Evolutionary conservation across 2,329 filamentous ascomycete genomes (phyloP).

Genomic region (Mycosphaerelloides madeirae): DNA sequence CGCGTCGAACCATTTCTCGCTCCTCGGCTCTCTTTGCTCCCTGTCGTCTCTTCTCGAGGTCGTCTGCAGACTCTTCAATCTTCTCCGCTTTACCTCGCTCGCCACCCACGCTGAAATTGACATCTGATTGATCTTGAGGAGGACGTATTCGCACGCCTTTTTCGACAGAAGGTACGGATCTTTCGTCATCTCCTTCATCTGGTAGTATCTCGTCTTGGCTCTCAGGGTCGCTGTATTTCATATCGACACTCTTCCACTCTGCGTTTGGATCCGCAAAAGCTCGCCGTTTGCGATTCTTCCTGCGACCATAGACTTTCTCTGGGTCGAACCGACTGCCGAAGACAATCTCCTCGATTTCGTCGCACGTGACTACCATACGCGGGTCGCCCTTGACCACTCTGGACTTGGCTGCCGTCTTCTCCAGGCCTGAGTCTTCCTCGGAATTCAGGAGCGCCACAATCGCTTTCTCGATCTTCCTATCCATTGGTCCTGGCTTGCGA

Average conservation of each 20-base stretch:
- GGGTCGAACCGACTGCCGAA: conserved; percentile 47
- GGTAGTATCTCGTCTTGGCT: neutral
- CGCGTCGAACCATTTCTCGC: conserved; percentile 58
- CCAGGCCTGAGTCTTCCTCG: conserved; percentile 28
- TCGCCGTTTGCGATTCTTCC: conserved; percentile 43
- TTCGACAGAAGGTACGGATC: conserved; percentile 7
- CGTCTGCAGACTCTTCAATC: conserved; percentile 49
- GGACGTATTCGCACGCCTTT: conserved; percentile 31
- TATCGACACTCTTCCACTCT: conserved; percentile 44
- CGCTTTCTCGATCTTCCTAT: conserved; percentile 50
- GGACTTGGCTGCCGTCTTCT: conserved; percentile 30
- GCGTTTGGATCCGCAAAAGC: conserved; percentile 35
- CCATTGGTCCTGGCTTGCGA: conserved; percentile 40
- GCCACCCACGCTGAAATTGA: conserved; percentile 54
- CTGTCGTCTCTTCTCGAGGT: conserved; percentile 46
- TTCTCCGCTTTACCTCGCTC: conserved; percentile 53
- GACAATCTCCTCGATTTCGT: conserved; percentile 47
- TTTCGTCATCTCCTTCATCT: conserved; percentile 16
- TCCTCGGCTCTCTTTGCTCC: conserved; percentile 47
- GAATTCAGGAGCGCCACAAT: conserved; percentile 43
- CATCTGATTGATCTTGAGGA: conserved; percentile 43
- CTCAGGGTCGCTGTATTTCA: conserved; percentile 28
- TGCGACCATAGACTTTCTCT: conserved; percentile 42
- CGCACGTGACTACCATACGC: conserved; percentile 47
- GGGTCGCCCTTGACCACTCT: conserved; percentile 48